Conservation (phyloP, 371 early-diverging fungal species). For the Mortierella sp. region DNA sequence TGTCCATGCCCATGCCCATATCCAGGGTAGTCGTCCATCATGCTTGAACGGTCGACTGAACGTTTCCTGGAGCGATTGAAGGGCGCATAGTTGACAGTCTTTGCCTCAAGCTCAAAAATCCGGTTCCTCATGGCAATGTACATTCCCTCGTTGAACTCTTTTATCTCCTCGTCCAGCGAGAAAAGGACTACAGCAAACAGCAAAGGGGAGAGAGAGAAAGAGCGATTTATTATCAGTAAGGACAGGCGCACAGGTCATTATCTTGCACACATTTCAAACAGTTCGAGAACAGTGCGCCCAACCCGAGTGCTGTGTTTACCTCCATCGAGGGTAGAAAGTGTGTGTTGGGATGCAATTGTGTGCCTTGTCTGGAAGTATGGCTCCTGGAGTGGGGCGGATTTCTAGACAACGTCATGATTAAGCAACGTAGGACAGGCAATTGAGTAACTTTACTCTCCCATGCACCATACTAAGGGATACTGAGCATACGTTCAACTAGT, state of each 20-base stretch:
- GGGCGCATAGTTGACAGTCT: conserved; percentile 44
- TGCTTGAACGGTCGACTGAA: conserved; percentile 16
- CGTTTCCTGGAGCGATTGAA: conserved; percentile 41
- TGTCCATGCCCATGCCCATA: conserved; percentile 1
- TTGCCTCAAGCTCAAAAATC: conserved; percentile 53
- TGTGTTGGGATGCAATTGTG: conserved; percentile 51
- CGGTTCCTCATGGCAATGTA: conserved; percentile 54
- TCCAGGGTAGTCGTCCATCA: conserved; percentile 22
- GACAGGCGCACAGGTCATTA: not conserved
- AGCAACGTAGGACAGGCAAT: not conserved
- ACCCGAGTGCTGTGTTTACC: conserved; percentile 14
- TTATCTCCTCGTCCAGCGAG: conserved; percentile 45
- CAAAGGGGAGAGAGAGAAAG: too few relatives aligned
- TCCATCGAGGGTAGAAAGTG: conserved; percentile 46
- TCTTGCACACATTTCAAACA: not conserved
- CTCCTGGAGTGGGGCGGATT: conserved; percentile 38
- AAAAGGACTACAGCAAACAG: conserved; percentile 28
- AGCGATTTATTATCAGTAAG: not conserved
- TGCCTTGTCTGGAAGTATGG: conserved; percentile 50
- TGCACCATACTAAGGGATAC: not conserved
- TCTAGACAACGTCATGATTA: conserved; percentile 3
- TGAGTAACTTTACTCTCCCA: not conserved
- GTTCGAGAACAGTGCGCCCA: not conserved
- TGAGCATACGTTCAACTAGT: not conserved
- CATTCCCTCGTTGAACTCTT: conserved; percentile 49